Conservation (phyloP, 345 rosid genomes). For the Hibiscus tridactylites region DNA sequence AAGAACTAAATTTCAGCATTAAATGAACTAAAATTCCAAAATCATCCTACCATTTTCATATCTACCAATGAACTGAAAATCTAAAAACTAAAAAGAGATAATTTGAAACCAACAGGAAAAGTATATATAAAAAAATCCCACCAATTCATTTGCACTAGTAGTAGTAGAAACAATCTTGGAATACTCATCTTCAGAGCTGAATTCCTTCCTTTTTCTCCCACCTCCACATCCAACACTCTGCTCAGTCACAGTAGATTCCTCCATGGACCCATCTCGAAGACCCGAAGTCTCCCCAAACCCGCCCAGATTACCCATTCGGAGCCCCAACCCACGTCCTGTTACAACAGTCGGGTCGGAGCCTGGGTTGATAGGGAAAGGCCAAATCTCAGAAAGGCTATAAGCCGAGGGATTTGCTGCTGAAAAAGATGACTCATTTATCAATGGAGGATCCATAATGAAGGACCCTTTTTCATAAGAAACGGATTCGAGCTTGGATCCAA, state of each 20-base stretch:
- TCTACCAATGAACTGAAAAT: background rate
- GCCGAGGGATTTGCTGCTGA: constrained; percentile 51
- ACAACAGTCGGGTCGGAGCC: constrained; percentile 16
- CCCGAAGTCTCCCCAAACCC: constrained; percentile 38
- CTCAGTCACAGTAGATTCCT: constrained; percentile 47
- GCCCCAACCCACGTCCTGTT: constrained; percentile 39
- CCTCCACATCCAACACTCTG: constrained; percentile 52
- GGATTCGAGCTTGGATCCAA: constrained; percentile 20
- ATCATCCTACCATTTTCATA: background rate
- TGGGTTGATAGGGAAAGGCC: constrained; percentile 59
- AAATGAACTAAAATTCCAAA: background rate
- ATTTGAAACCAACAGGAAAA: background rate
- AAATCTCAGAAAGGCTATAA: constrained; percentile 81
- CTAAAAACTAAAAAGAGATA: background rate
- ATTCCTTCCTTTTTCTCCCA: constrained; percentile 55
- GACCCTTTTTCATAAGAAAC: constrained; percentile 9
- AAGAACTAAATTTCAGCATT: background rate
- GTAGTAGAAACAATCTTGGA: constrained; percentile 76
- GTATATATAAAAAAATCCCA: constrained; percentile 13
- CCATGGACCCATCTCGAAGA: constrained; percentile 32
- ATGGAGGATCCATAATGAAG: constrained; percentile 68
- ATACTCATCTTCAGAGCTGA: constrained; percentile 67
- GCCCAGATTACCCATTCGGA: constrained; percentile 47
- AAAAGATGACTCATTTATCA: constrained; percentile 44
- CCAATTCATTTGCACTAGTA: constrained; percentile 70